Evolutionary conservation across 805 yeast genomes (phyloP).

Genomic region (Kodamaea kaohsiungensis): DNA sequence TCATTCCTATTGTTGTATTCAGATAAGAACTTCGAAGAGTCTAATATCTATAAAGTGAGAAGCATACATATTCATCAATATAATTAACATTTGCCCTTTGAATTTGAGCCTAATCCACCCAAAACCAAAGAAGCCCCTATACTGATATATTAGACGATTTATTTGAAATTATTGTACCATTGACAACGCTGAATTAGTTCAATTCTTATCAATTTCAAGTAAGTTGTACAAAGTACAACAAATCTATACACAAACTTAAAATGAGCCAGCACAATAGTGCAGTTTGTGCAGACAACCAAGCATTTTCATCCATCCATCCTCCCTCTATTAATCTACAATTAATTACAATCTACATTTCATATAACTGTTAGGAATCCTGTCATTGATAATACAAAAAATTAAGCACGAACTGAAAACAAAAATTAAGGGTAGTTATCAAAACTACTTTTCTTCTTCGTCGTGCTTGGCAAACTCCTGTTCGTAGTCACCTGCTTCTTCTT

Average conservation of each 20-base stretch:
- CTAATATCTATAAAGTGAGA: constrained; percentile 25
- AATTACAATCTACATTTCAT: background rate
- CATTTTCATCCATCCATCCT: too few species aligned
- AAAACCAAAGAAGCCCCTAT: background rate
- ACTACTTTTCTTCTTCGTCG: constrained; percentile 21
- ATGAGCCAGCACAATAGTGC: background rate
- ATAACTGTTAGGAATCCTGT: background rate
- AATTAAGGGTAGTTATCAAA: background rate
- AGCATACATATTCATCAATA: constrained; percentile 28
- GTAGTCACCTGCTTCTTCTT: constrained; percentile 32
- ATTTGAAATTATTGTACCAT: background rate
- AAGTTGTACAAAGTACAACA: background rate
- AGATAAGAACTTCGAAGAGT: constrained; percentile 5
- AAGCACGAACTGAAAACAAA: background rate
- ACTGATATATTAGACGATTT: background rate
- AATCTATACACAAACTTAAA: background rate
- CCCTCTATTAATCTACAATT: too few species aligned
- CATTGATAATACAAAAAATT: background rate
- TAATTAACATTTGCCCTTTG: constrained; percentile 26
- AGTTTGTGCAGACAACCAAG: too few species aligned
- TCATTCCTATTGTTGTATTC: constrained; percentile 20
- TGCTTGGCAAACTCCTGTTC: constrained; percentile 57
- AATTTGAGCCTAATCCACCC: constrained; percentile 10
- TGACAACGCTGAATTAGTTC: background rate
- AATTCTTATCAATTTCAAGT: background rate